phyloP scores from a whole-genome alignment of 1,139 yeast genomes.

The Blastobotrys ciferrii region DNA sequence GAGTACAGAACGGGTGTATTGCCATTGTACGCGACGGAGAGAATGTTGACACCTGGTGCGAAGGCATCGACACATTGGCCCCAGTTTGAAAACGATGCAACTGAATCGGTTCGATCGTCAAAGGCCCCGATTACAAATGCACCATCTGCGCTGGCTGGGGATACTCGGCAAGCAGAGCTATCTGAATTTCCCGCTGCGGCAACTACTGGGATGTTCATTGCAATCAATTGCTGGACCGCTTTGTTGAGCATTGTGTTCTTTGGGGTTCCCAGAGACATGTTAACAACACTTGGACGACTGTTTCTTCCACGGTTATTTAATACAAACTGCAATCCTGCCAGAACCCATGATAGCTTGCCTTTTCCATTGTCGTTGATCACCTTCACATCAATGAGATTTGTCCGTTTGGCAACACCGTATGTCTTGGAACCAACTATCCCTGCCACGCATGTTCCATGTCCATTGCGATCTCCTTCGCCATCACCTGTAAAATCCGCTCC shows the following conservation, averaged over 20 bases:
- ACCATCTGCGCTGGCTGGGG: constrained; percentile 72
- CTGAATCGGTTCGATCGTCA: constrained; percentile 63
- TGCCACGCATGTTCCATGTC: constrained; percentile 86
- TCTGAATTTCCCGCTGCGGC: constrained; percentile 89
- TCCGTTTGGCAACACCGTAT: constrained; percentile 77
- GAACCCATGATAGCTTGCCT: constrained; percentile 59
- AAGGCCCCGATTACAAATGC: constrained; percentile 87
- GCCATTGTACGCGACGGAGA: constrained; percentile 39
- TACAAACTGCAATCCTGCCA: constrained; percentile 70
- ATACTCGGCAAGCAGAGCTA: constrained; percentile 69
- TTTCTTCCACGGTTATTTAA: constrained; percentile 39
- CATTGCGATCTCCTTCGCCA: constrained; percentile 62
- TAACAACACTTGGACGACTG: constrained; percentile 62
- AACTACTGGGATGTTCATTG: constrained; percentile 71
- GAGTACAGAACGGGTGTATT: constrained; percentile 42
- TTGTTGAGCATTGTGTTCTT: constrained; percentile 63
- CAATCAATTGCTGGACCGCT: constrained; percentile 69
- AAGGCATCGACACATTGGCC: constrained; percentile 82
- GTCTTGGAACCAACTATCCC: constrained; percentile 78
- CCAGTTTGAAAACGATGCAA: constrained; percentile 83
- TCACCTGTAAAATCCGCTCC: constrained; percentile 65
- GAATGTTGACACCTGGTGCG: constrained; percentile 73
- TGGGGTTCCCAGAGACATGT: constrained; percentile 73
- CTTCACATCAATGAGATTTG: constrained; percentile 64
- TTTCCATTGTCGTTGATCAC: constrained; percentile 63